These are phyloP conservation scores for Globisporangium camurandrum DNA, from an alignment of 352 stramenopile species.

Conservation along the genomic window DNA sequence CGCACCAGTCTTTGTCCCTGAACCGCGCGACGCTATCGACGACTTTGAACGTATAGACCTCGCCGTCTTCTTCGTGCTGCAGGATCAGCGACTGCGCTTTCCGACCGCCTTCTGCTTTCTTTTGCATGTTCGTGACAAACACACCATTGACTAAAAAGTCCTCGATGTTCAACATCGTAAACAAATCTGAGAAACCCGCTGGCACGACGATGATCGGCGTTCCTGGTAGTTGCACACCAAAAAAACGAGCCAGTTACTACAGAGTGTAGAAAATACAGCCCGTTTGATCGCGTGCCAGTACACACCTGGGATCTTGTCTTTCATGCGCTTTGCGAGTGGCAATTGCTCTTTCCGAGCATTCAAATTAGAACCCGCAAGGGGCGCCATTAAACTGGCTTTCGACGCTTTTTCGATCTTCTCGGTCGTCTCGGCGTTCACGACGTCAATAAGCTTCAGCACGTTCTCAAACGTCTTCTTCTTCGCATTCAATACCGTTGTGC, in stretches of 20 bases:
- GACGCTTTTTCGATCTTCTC: slow-evolving; percentile 84
- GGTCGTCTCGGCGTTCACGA: slow-evolving; percentile 78
- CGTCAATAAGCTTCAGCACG: slow-evolving; percentile 71
- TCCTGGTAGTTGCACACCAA: no score
- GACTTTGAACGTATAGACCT: slow-evolving; percentile 82
- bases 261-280: not conserved
- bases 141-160: slow-evolving; percentile 85
- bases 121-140: slow-evolving; percentile 78
- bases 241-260: not conserved
- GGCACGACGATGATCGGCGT: slow-evolving; percentile 90
- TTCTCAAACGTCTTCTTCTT: slow-evolving; percentile 80
- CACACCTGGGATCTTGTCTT: slow-evolving; percentile 66
- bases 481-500: slow-evolving; percentile 70
- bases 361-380: slow-evolving; percentile 23
- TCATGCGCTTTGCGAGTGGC: slow-evolving; percentile 55
- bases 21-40: slow-evolving; percentile 85
- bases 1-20: slow-evolving; percentile 82
- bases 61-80: slow-evolving; percentile 71
- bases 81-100: slow-evolving; percentile 83
- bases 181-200: slow-evolving; percentile 76
- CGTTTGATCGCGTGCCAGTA: not conserved
- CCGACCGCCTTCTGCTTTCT: slow-evolving; percentile 71
- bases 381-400: slow-evolving; percentile 48
- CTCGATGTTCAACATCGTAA: slow-evolving; percentile 86
- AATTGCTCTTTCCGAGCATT: slow-evolving; percentile 51